Base-by-base conservation (phyloP, 805 yeast genomes). In the Candida tibetensis region DNA sequence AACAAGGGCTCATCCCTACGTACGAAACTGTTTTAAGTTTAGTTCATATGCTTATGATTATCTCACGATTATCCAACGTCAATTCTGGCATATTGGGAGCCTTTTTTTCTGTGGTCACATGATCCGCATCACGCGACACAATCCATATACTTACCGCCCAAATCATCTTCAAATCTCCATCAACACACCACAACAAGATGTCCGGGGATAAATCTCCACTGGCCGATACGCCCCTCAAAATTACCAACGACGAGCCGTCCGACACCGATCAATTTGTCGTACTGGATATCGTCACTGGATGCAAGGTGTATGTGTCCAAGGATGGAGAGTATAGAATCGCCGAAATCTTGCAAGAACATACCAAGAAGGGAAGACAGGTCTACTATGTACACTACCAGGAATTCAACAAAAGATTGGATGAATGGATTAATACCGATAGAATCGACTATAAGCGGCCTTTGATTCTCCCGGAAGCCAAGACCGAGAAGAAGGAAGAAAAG, bases 371-470 rank as follows among this genome's bases (percentile, higher is more conserved):
- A 10, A 77, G 84, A 44, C 78, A 80, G 22, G 85, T 79, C 47
- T 90, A 83, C 60, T 93, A 93, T 58, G 96, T 93, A 21, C 99
- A 93, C 61, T 93, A 89, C 64, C 87, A 81, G 37, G 96, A 90
- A 49, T 93, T 82, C 70, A 93, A 93, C 69, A 93, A 93, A 45
- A 84, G 99, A 60, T 73, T 93, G 49, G 99, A 93, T 66, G 99
- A 93, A 60, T 91, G 98, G 98, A 78, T 93, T 5, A 70, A 74
- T 15, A 71, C 77, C 4, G 81, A 79, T 26, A 72, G 95, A 36
- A 80, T 93, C 8, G 86, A 88, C 57, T 74, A 80, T 37, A 66
- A 72, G n/a, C 68, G 79, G 39, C 87, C 87, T 0, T 77, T 91
- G 39, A 76, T 76, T 14, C 68, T 79, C 46, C 96, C 96, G 0